Evolutionary conservation across 352 stramenopile species (phyloP), one percentile per base, ranked within the genome.

Genomic region (Phytophthora hybrid): DNA sequence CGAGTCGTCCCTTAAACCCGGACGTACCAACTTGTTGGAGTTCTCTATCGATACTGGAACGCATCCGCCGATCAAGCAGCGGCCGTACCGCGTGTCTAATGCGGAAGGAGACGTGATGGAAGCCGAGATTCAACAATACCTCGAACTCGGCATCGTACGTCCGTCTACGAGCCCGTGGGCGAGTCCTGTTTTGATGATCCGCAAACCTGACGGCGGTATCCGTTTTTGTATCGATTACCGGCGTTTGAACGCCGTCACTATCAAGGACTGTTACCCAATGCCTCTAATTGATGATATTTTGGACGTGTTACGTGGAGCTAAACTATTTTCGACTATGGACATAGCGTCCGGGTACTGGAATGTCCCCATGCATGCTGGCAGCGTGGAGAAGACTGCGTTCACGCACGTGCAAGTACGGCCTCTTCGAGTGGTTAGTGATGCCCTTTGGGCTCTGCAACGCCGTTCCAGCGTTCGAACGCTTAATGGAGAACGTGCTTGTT

Each of bases 201-300:
- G 29, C 29, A 31, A 31, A 7, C 29, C 29, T 7, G 4, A 31
- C 29, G 63, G 54, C n/a, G 54, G 63, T 6, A 55, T 70, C 16
- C 55, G 44, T 0, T 64, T 71, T 18, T 65, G 56, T 16, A 71
- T 71, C 21, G 64, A 71, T 21, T 65, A 71, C 14, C n/a, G 56
- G 0, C 11, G 14, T 4, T 16, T 71, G 19, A 71, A 71, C 23
- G 29, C 64, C 0, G 10, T 71, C 5, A 71, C 55, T 1, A n/a
- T 64, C 2, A 59, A 64, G 6, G 64, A 65, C 32, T 61, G 64
- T 16, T 65, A 65, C 14, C 31, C 55, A 0, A 64, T 65, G 46
- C 46, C 64, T 3, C 32, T 65, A 3, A 65, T 71, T 21, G 55
- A 71, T 31, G 64, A 71, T 18, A 71, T 71, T n/a, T 23, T 60